Evolutionary conservation across 169 alveolate genomes (phyloP), one percentile per base, ranked within the genome.

Genomic region (Toxoplasma gondii): DNA sequence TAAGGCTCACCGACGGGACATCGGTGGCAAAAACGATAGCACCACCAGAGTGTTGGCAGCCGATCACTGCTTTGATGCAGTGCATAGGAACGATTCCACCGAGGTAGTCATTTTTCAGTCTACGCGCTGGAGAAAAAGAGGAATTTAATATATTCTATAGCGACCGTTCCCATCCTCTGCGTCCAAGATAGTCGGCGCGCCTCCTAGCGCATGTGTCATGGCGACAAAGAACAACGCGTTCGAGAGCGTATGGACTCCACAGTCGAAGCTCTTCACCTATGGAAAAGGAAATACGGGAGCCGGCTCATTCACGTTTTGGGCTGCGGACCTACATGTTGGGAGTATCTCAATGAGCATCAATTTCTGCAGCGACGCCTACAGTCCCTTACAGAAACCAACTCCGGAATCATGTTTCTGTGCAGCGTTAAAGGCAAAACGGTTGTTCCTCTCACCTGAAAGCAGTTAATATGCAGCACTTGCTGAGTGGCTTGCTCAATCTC

Each of bases 91-190:
- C 12, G 58, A 5, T 49, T 12, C 58, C 58, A 1, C 12, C 27
- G 58, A 49, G 58, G 1, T 64, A 9, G 27, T 64, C 78, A 31
- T 54, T 54, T 54, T 64, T 64, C 78, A 19, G 34, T 64, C 0
- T 7, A 19, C 36, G 12, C 29, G 34, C 29, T 64, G 78, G 78
- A 10, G 78, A 19, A 17, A 49, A 64, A 29, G 34, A 24, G 2
- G 12, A 64, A 29, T 19, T 64, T 67, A 91, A n/a, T 80, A 91
- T 43, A 90, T 82, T 45, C 93, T 90, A 70, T 54, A 90, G 38
- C 93, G 74, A 16, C 93, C 93, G 49, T 90, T 90, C 31, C 93
- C 93, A 41, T 90, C 93, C 69, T 90, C 93, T 27, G 44, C 45
- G 41, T 90, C 93, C 19, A 90, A 38, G 41, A 90, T 69, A 22